Conservation (phyloP, 257 asterid species). For the Nicotiana obtusifolia region DNA sequence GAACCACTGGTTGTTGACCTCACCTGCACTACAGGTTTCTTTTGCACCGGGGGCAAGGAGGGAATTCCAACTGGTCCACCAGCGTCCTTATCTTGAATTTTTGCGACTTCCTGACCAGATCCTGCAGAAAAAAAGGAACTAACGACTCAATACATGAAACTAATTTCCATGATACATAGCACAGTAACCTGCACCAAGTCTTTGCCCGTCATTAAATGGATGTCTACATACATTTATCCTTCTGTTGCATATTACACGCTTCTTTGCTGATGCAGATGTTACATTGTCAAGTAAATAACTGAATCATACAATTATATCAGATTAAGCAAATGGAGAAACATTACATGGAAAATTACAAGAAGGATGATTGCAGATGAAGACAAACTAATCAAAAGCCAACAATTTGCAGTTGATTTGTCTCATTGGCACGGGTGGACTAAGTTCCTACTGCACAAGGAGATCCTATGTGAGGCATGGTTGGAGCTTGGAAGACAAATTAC, state of each 20-base stretch:
- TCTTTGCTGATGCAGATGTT: not conserved
- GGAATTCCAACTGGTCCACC: constrained; percentile 47
- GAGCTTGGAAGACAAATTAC: not conserved
- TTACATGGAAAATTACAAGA: not conserved
- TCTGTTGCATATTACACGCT: not conserved
- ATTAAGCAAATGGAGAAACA: not conserved
- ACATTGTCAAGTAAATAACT: constrained; percentile 1
- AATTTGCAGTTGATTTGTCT: not conserved
- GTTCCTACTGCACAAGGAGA: not conserved
- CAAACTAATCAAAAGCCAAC: not conserved
- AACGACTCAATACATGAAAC: not conserved
- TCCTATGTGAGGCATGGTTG: not conserved
- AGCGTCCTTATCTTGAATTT: constrained; percentile 49
- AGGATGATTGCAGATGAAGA: not conserved
- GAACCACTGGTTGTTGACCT: constrained; percentile 88
- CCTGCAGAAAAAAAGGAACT: constrained; percentile 25
- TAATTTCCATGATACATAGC: not conserved
- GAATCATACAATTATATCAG: not conserved
- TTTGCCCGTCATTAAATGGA: not conserved
- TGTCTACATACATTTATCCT: not conserved
- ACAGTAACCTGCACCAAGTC: not conserved
- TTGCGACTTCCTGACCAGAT: constrained; percentile 37
- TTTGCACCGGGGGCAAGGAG: constrained; percentile 43
- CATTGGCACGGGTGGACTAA: not conserved
- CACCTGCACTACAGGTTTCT: constrained; percentile 55